A percentile compares a stretch with the other conserved stretches of the same genome.
phyloP scores from a whole-genome alignment of 2,329 filamentous ascomycete species.

The Hypomyces rosellus region DNA sequence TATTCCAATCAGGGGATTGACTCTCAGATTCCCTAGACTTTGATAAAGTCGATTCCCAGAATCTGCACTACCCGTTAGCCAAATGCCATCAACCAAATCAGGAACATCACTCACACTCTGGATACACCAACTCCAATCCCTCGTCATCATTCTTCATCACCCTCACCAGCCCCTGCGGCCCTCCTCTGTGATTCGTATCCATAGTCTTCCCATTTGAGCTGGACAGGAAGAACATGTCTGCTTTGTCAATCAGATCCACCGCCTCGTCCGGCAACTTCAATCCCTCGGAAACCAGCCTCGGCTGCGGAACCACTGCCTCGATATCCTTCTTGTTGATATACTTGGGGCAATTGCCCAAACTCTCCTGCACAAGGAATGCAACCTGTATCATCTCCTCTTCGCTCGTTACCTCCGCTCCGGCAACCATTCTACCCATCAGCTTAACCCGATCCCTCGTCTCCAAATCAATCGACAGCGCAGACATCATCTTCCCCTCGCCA shows the following conservation, averaged over 20 bases:
- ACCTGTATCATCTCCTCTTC: constrained; percentile 41
- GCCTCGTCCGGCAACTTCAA: constrained; percentile 47
- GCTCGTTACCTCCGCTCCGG: constrained; percentile 45
- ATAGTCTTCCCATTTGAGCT: constrained; percentile 61
- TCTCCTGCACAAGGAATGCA: constrained; percentile 63
- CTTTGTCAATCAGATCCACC: constrained; percentile 51
- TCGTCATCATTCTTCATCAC: constrained; percentile 51
- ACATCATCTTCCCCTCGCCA: constrained; percentile 33
- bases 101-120: constrained; percentile 51
- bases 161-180: constrained; percentile 66
- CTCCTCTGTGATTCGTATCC: constrained; percentile 81
- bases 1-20: constrained; percentile 61
- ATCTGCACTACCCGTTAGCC: constrained; percentile 29
- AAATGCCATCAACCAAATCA: too few relatives aligned
- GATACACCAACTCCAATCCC: constrained; percentile 57
- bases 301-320: constrained; percentile 36
- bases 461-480: constrained; percentile 50
- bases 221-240: constrained; percentile 75
- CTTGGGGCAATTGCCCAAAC: constrained; percentile 79
- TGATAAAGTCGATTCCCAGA: constrained; percentile 82
- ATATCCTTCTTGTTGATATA: constrained; percentile 74
- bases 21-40: constrained; percentile 68
- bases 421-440: constrained; percentile 62
- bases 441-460: constrained; percentile 61
- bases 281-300: constrained; percentile 41